Evolutionary conservation across 2,329 filamentous ascomycete species (phyloP), one percentile per base, ranked within the genome.

Genomic region (Capronia epimyces): DNA sequence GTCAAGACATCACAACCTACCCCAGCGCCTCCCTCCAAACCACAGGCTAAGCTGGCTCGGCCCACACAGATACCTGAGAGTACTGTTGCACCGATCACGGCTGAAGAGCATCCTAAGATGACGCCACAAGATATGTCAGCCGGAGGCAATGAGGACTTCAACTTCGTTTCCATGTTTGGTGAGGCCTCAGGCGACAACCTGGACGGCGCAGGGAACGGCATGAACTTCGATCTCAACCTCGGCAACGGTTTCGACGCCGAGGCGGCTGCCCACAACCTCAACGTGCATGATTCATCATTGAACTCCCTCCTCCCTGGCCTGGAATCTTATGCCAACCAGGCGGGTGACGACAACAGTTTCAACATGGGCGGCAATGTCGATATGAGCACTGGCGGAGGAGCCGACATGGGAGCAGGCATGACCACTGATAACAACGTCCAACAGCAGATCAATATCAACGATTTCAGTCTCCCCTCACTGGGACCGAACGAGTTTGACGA

Each of bases 141-240:
- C 18, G 43, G 56, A 5, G 52, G 50, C 1, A 60, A 60, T 12
- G 66, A 67, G 13, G 69, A 69, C 2, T 63, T 72, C 51, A 69
- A 69, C 40, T 71, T 72, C 48, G 67, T 70, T 43, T 67, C 69
- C 1, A 65, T 69, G 52, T 66, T 72, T 31, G 65, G 67, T 16
- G 64, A 67, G 12, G 60, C 60, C 18, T 63, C 62, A 31, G 56
- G 61, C 2, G 54, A 55, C 40, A 51, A 50, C 29, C 50, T 53
- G 40, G 54, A 52, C 15, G 37, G 25, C 12, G 25, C 39, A 10
- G 47, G 55, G 20, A 53, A 56, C 6, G 66, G 67, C 27, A 69
- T 72, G 41, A 64, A 66, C 41, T 63, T 73, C 13, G 64, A 68
- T 51, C 60, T 71, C 18, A 66, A 69, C 50, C 69, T 72, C 59